Conservation (phyloP, 1,284 basidiomycete species). For the Cystobasidium sp. region DNA sequence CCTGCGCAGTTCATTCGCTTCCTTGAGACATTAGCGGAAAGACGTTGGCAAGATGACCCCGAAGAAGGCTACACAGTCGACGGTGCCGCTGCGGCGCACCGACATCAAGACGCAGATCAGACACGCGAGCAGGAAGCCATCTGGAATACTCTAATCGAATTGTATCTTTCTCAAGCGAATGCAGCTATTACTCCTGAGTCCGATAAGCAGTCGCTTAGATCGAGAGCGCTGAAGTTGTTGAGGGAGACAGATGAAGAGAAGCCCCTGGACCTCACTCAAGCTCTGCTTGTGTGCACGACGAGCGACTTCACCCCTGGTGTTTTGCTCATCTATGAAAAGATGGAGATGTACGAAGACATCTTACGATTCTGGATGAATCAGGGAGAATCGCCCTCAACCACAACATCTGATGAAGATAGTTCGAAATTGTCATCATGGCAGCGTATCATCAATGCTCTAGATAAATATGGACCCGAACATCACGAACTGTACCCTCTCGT, state of each 20-base stretch:
- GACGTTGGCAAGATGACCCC: conserved; percentile 61
- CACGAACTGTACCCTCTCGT: conserved; percentile 83
- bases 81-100: neutral
- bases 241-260: conserved; percentile 61
- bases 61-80: neutral
- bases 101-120: conserved; percentile 59
- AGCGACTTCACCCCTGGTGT: conserved; percentile 79
- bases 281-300: conserved; percentile 88
- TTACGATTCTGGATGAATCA: conserved; percentile 79
- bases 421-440: conserved; percentile 31
- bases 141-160: conserved; percentile 94
- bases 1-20: conserved; percentile 81
- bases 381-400: neutral
- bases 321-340: conserved; percentile 85
- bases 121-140: conserved; percentile 77
- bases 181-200: conserved; percentile 3
- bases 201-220: conserved; percentile 51
- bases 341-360: conserved; percentile 96
- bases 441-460: conserved; percentile 74
- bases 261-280: conserved; percentile 88
- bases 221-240: conserved; percentile 65
- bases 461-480: conserved; percentile 71
- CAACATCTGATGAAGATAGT: neutral
- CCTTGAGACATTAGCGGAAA: conserved; percentile 80
- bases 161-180: conserved; percentile 67